Conservation (phyloP, 108 stramenopile species). For the Hondaea fermentalgiana region DNA sequence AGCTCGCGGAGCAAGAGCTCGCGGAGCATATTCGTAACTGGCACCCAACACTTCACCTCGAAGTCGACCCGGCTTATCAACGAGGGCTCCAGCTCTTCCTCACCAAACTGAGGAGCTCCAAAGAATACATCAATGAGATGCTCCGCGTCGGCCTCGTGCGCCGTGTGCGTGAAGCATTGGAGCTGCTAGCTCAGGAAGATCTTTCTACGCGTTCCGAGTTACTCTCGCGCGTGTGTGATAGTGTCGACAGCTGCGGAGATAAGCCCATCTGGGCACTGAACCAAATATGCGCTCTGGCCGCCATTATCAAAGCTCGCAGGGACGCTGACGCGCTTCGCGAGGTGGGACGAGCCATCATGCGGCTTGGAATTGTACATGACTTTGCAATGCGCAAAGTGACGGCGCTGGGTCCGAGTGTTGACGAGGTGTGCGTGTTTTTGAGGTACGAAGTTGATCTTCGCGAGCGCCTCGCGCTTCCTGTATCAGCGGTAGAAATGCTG, state of each 20-base stretch:
- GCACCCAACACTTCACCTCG: background rate
- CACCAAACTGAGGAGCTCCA: background rate
- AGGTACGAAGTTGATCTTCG: background rate
- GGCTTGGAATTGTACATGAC: background rate
- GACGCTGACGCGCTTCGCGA: background rate
- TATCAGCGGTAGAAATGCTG: background rate
- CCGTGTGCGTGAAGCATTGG: background rate
- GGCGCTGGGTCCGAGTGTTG: background rate
- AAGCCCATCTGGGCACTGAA: constrained; percentile 11
- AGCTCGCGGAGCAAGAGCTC: background rate
- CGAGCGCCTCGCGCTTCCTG: background rate
- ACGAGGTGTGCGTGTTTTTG: background rate
- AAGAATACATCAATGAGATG: background rate
- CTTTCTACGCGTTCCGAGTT: background rate
- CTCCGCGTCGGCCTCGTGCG: background rate
- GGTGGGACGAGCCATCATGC: background rate
- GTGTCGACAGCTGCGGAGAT: constrained; percentile 4
- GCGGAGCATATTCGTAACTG: background rate
- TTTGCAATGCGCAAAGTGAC: background rate
- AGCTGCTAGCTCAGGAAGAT: background rate
- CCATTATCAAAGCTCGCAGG: background rate
- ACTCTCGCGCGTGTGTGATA: background rate
- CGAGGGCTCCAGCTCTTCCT: background rate
- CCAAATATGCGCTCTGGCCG: background rate
- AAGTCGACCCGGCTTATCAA: background rate